These are phyloP conservation scores for Byssochlamys sp. DNA, from an alignment of 2,329 filamentous ascomycete genomes.

Conservation along the genomic window DNA sequence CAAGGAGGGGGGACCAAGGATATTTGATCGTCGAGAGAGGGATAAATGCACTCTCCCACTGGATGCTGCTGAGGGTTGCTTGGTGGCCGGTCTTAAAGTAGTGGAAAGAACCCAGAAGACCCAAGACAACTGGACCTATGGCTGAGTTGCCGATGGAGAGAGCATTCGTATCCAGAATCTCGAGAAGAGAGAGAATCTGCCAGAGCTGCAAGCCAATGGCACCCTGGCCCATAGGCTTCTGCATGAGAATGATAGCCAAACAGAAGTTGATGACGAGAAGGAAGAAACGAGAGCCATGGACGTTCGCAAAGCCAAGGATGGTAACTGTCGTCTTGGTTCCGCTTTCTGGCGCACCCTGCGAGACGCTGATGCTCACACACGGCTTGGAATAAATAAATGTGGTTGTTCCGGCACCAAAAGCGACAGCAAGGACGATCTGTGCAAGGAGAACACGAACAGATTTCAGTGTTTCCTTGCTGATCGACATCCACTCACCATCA, in stretches of 20 bases:
- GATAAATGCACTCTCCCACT: constrained; percentile 94
- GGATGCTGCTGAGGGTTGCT: constrained; percentile 73
- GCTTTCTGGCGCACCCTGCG: constrained; percentile 33
- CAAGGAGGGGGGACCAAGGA: constrained; percentile 75
- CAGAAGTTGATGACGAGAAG: constrained; percentile 71
- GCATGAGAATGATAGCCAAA: constrained; percentile 65
- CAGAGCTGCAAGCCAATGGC: constrained; percentile 72
- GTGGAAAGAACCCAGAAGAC: constrained; percentile 81
- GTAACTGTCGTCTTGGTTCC: constrained; percentile 52
- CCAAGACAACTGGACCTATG: constrained; percentile 75
- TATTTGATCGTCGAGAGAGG: constrained; percentile 73
- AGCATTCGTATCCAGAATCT: constrained; percentile 54
- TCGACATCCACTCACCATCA: constrained; percentile 65
- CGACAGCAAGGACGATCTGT: constrained; percentile 67
- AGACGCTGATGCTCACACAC: constrained; percentile 62
- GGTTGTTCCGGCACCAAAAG: constrained; percentile 71
- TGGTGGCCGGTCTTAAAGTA: constrained; percentile 98
- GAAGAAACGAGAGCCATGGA: constrained; percentile 84
- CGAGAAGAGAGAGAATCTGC: constrained; percentile 71
- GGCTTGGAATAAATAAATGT: constrained; percentile 81
- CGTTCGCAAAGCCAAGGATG: constrained; percentile 83
- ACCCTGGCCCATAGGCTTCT: constrained; percentile 89
- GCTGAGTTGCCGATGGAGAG: constrained; percentile 52
- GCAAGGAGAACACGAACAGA: constrained; percentile 65
- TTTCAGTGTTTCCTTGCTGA: constrained; percentile 58